Base-by-base conservation (phyloP, 257 asterid species). In the Scutellaria minor region DNA sequence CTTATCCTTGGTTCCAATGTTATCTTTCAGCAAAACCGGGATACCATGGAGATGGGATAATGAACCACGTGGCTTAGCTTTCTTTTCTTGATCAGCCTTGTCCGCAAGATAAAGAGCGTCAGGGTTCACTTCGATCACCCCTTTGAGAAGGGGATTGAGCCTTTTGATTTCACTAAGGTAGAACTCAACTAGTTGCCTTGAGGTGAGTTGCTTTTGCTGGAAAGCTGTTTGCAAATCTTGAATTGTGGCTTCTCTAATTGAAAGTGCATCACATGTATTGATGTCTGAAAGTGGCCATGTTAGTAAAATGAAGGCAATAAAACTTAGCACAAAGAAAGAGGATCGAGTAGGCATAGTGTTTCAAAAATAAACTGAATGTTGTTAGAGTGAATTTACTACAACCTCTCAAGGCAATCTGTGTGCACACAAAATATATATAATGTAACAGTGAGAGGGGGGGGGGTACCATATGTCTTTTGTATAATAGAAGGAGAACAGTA, bases 1-100 rank as follows among this genome's bases (percentile, higher is more conserved):
- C 84, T 81, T 76, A 46, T 91, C 95, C 11, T 65, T 18, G 5
- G 92, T 89, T 7, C 79, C 85, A 22, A 91, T 84, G 27, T 83
- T 84, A 70, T 89, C 96, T 74, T 91, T 91, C 50, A 89, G 80
- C 46, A 91, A 87, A 73, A 89, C 87, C 22, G 96, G 97, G 40
- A 91, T 78, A 0, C 96, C 95, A 73, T 81, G 89, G 53, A 90
- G 54, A 14, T 40, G 68, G 5, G 74, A 70, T 20, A 62, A 39
- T 8, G 44, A 47, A 12, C 52, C 24, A 46, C 20, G 15, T 4
- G 10, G 40, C 39, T 5, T 11, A 13, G 54, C 44, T 37, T 18
- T 54, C 76, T 81, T 50, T 81, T 79, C 40, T 57, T 13, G 72
- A 24, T 85, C 91, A 20, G 85, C 82, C 53, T 83, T 78, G 15